A percentile compares a stretch with the other conserved stretches of the same genome.
phyloP scores from a whole-genome alignment of 345 rosid genomes.

The Lumnitzera racemosa region DNA sequence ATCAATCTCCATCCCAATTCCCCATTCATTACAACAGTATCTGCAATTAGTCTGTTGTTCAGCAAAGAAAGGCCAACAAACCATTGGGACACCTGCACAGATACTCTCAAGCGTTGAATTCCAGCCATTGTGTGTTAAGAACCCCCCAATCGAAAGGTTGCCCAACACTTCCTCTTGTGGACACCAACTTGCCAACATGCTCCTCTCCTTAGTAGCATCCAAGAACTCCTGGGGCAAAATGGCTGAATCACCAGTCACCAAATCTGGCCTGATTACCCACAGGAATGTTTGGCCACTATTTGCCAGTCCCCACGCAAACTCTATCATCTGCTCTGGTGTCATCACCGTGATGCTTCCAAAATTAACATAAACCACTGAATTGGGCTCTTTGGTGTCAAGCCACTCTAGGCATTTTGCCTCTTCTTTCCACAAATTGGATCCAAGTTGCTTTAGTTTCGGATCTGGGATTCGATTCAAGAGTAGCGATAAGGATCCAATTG shows the following conservation, averaged over 20 bases:
- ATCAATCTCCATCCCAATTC: slow-evolving; percentile 54
- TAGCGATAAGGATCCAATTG: slow-evolving; percentile 45
- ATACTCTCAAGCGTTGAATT: slow-evolving; percentile 55
- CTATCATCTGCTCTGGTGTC: slow-evolving; percentile 29
- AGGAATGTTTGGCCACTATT: slow-evolving; percentile 39
- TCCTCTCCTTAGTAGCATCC: slow-evolving; percentile 25
- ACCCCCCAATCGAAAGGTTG: slow-evolving; percentile 46
- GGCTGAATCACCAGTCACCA: slow-evolving; percentile 34
- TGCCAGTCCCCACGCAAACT: slow-evolving; percentile 67
- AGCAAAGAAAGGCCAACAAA: slow-evolving; percentile 60
- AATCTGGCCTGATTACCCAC: slow-evolving; percentile 58
- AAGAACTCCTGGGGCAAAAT: slow-evolving; percentile 34
- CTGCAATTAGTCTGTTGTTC: slow-evolving; percentile 58
- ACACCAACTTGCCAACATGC: slow-evolving; percentile 44
- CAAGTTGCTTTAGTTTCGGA: slow-evolving; percentile 13
- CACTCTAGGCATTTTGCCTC: slow-evolving; percentile 39
- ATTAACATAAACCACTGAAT: slow-evolving; percentile 51
- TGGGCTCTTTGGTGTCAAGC: slow-evolving; percentile 32
- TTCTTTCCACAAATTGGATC: slow-evolving; percentile 51
- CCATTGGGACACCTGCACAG: slow-evolving; percentile 36
- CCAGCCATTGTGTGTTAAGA: slow-evolving; percentile 61
- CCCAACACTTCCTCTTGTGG: slow-evolving; percentile 44
- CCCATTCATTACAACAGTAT: slow-evolving; percentile 41
- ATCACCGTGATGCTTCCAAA: slow-evolving; percentile 61
- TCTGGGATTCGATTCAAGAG: slow-evolving; percentile 15